Conservation (phyloP, 768 basidiomycete species). For the Lentinula sp. region DNA sequence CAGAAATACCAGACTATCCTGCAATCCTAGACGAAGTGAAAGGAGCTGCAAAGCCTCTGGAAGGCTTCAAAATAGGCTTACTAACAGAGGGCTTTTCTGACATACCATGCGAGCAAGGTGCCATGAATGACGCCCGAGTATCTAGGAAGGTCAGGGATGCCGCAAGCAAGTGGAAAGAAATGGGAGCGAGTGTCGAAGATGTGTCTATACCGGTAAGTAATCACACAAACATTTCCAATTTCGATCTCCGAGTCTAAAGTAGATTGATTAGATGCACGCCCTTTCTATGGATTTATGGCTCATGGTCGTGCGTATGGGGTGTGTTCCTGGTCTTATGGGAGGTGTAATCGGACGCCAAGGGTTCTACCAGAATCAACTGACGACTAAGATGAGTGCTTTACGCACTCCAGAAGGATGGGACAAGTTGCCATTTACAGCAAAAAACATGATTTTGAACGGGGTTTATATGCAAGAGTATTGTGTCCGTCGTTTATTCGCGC, state of each 20-base stretch:
- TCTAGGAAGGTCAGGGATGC: background rate
- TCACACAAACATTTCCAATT: background rate
- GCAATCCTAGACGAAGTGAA: background rate
- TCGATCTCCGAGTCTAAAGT: background rate
- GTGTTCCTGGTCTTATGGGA: background rate
- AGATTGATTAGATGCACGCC: background rate
- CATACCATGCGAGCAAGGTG: background rate
- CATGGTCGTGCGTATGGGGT: background rate
- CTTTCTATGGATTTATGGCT: background rate
- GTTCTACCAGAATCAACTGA: background rate
- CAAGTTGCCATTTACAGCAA: background rate
- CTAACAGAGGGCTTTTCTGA: conserved; percentile 2
- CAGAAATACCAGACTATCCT: conserved; percentile 3
- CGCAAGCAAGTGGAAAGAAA: background rate
- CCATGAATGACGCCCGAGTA: background rate
- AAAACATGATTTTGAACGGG: conserved; percentile 3
- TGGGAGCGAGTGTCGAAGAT: conserved; percentile 1
- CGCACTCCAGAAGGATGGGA: conserved; percentile 2
- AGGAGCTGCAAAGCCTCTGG: background rate
- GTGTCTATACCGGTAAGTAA: background rate
- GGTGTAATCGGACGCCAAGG: background rate
- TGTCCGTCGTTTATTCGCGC: background rate
- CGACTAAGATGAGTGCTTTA: background rate
- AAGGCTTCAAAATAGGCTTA: conserved; percentile 3
- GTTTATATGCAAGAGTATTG: background rate